Evolutionary conservation across 495 filamentous ascomycete species (phyloP).

Genomic region (Oidiodendron maius): DNA sequence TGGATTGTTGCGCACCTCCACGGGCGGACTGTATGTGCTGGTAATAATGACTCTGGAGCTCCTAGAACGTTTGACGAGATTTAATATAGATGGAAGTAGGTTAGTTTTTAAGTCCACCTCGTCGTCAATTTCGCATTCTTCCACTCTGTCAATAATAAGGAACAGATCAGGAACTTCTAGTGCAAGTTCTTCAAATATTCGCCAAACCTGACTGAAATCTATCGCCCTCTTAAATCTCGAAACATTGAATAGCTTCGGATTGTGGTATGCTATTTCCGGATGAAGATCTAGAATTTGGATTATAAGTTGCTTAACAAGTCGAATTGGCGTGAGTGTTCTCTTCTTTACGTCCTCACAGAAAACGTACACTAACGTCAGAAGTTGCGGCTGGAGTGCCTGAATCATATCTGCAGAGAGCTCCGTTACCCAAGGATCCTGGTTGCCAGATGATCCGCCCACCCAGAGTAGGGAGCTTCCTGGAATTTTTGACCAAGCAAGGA

Average conservation of each 20-base stretch:
- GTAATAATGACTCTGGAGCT: too few relatives aligned
- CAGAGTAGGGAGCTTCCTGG: background rate
- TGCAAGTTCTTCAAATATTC: background rate
- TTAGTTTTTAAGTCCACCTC: background rate
- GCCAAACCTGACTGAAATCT: background rate
- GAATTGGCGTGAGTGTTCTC: background rate
- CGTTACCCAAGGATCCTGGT: background rate
- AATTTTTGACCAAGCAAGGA: background rate
- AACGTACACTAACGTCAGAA: background rate
- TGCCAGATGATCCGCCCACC: background rate
- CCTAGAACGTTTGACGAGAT: background rate
- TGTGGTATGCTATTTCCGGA: background rate
- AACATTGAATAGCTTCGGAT: background rate
- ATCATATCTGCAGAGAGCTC: background rate
- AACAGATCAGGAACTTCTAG: background rate
- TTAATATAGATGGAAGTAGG: background rate
- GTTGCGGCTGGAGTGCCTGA: background rate
- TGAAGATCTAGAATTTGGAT: background rate
- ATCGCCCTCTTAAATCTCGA: background rate
- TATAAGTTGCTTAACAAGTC: background rate
- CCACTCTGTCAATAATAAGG: background rate
- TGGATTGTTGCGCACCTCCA: too few relatives aligned
- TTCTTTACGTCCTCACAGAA: background rate
- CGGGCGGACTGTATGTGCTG: too few relatives aligned
- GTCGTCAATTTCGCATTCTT: background rate